Evolutionary conservation across 2,329 filamentous ascomycete genomes (phyloP).

Genomic region (Pseudogymnoascus sp.): DNA sequence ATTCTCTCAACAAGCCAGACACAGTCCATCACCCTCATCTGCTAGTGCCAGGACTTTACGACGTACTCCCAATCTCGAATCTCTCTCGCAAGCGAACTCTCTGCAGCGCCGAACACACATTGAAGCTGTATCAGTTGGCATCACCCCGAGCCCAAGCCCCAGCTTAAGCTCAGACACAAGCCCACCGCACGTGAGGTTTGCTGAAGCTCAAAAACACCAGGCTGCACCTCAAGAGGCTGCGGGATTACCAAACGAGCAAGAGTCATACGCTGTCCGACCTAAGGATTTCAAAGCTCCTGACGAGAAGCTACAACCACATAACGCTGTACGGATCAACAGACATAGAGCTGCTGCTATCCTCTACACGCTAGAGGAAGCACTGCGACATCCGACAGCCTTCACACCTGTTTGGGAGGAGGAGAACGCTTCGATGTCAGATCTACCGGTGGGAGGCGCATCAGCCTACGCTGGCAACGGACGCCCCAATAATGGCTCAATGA

Average conservation of each 20-base stretch:
- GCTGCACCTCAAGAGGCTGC: conserved; percentile 1
- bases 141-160: conserved; percentile 15
- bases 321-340: conserved; percentile 61
- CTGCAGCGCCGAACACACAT: conserved; percentile 25
- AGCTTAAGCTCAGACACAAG: conserved; percentile 11
- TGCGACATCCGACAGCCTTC: conserved; percentile 74
- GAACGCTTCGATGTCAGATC: conserved; percentile 85
- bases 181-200: conserved; percentile 22
- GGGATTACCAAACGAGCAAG: background rate
- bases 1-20: conserved; percentile 10
- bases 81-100: conserved; percentile 11
- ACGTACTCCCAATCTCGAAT: conserved; percentile 10
- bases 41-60: conserved; percentile 8
- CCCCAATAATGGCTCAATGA: conserved; percentile 44
- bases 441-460: conserved; percentile 52
- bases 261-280: conserved; percentile 17
- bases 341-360: conserved; percentile 85
- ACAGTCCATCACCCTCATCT: conserved; percentile 5
- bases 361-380: conserved; percentile 82
- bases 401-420: conserved; percentile 80
- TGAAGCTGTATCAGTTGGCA: conserved; percentile 27
- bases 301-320: conserved; percentile 35
- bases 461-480: conserved; percentile 52
- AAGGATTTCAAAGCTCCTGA: conserved; percentile 17
- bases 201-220: conserved; percentile 11